These are phyloP conservation scores for Ophiocordyceps camponoti-rufipedis DNA, from an alignment of 2,329 filamentous ascomycete species.

Conservation along the genomic window DNA sequence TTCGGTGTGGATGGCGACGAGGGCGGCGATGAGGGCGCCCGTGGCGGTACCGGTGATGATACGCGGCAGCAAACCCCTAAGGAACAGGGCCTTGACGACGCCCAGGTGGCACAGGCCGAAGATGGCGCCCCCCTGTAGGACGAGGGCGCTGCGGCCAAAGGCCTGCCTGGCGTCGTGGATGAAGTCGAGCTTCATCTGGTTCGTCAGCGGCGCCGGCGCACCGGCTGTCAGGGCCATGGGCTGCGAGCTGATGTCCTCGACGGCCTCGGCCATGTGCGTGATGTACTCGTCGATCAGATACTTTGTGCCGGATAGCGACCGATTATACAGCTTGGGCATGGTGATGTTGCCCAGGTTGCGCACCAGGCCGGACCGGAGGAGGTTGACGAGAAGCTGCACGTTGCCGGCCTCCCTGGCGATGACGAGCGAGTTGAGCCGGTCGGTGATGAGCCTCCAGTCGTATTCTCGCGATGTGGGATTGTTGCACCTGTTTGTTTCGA, in stretches of 20 bases:
- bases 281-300: conserved; percentile 83
- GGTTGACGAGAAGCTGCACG: conserved; percentile 55
- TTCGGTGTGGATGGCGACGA: conserved; percentile 75
- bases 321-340: conserved; percentile 62
- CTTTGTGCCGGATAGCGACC: conserved; percentile 77
- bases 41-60: conserved; percentile 88
- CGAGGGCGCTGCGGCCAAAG: conserved; percentile 70
- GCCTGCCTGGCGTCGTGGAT: conserved; percentile 76
- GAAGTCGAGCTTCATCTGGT: conserved; percentile 68
- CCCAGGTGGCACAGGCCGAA: conserved; percentile 84
- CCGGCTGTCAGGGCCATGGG: conserved; percentile 31
- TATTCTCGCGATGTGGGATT: conserved; percentile 68
- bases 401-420: conserved; percentile 53
- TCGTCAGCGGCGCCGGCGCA: conserved; percentile 30
- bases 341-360: conserved; percentile 88
- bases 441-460: conserved; percentile 69
- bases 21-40: conserved; percentile 72
- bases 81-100: conserved; percentile 72
- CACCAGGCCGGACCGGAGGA: conserved; percentile 61
- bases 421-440: conserved; percentile 54
- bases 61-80: conserved; percentile 63
- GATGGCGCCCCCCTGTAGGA: conserved; percentile 78
- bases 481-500: conserved; percentile 51
- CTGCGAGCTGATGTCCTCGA: conserved; percentile 55
- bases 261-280: conserved; percentile 61